Evolutionary conservation across 495 filamentous ascomycete species (phyloP), one percentile per base, ranked within the genome.

Genomic region (Talaromyces wortmannii): DNA sequence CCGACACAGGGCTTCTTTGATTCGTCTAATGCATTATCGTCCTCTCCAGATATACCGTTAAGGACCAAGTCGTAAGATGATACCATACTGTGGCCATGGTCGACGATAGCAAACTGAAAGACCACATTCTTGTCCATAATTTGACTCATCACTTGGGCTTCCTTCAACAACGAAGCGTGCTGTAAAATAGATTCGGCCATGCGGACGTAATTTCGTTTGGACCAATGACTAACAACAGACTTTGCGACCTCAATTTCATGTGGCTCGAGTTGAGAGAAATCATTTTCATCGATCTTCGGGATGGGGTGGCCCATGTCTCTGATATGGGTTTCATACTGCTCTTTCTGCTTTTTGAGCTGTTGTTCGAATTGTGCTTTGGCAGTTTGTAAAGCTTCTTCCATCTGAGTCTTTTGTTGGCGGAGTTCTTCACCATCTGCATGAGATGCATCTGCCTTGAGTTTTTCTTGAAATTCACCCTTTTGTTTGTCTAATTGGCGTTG

Each of bases 141-240:
- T 56, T 96, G 90, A 71, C 95, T 97, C 88, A 98, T 92, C 49
- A 98, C 84, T 66, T 98, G 94, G 4, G 92, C 95, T 67, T 98
- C 94, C 68, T 98, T 98, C 43, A 97, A 70, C 36, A 83, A 83
- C 11, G 88, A 83, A 7, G 92, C 92, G 69, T 95, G 83, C 60
- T 95, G 90, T 23, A 98, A 68, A 31, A 97, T 83, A 12, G 86
- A 84, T 67, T 97, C 94, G n/a, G 92, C 90, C 88, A 99, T 95
- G 52, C 85, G 85, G 49, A 97, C 89, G 59, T 95, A 96, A 60
- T 85, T 90, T 32, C 89, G 84, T 60, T 87, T 78, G 47, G 85
- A 82, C 94, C 94, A 99, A 57, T 87, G 87, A 59, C 77, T 70
- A 52, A 87, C 76, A 5, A 82, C 80, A 32, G 70, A 72, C 51